phyloP scores from a whole-genome alignment of 768 basidiomycete genomes.

The Rhizopogon salebrosus region DNA sequence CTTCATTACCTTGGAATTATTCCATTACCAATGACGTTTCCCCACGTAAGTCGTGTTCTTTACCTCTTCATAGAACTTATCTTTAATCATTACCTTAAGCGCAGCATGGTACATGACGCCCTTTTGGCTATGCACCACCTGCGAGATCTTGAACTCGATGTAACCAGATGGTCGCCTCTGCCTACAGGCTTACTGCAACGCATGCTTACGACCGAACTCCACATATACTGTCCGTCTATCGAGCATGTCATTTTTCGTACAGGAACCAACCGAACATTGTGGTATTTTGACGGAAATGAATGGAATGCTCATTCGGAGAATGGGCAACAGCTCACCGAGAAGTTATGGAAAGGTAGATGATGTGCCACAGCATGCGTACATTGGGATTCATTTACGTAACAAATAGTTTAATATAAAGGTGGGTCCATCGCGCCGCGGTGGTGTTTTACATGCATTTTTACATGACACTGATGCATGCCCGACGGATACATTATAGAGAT shows the following conservation, averaged over 20 bases:
- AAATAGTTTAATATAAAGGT: constrained; percentile 15
- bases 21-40: constrained; percentile 25
- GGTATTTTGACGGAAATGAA: constrained; percentile 32
- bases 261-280: constrained; percentile 22
- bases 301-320: constrained; percentile 23
- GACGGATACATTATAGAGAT: constrained; percentile 20
- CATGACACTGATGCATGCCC: constrained; percentile 14
- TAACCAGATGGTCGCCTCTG: constrained; percentile 29
- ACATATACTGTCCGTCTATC: constrained; percentile 31
- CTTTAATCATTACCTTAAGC: constrained; percentile 16
- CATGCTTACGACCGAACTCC: constrained; percentile 33
- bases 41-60: constrained; percentile 27
- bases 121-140: constrained; percentile 31
- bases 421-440: constrained; percentile 19
- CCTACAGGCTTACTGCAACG: constrained; percentile 28
- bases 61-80: constrained; percentile 2
- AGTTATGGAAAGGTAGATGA: constrained; percentile 25
- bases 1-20: constrained; percentile 36
- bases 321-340: constrained; percentile 23
- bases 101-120: constrained; percentile 27
- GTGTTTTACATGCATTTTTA: constrained; percentile 15
- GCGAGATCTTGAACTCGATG: constrained; percentile 31
- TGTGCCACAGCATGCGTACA: constrained; percentile 1
- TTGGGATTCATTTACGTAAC: constrained; percentile 20
- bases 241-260: constrained; percentile 31